phyloP scores from a whole-genome alignment of 768 basidiomycete genomes.

The Lactarius sanguifluus region DNA sequence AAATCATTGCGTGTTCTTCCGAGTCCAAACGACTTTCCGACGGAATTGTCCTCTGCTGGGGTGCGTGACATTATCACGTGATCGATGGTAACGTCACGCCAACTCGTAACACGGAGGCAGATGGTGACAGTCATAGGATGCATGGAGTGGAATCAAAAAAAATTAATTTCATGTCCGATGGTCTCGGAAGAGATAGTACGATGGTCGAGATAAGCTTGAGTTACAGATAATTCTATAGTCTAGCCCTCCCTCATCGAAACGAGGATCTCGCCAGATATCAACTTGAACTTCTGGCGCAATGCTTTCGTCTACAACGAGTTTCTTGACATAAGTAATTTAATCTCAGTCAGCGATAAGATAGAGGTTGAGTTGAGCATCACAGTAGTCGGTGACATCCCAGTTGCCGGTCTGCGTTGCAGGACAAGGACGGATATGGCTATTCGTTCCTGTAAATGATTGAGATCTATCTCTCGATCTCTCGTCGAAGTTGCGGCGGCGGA shows the following conservation, averaged over 20 bases:
- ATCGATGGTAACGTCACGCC: conserved; percentile 5
- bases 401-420: neutral
- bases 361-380: conserved; percentile 1
- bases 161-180: conserved; percentile 18
- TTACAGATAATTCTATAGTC: neutral
- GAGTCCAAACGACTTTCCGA: neutral
- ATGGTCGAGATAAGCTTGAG: conserved; percentile 20
- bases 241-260: conserved; percentile 3
- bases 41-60: neutral
- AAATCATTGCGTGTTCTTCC: conserved; percentile 13
- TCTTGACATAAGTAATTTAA: conserved; percentile 15
- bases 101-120: neutral
- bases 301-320: conserved; percentile 5
- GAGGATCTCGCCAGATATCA: conserved; percentile 10
- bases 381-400: neutral
- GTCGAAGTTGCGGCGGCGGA: conserved; percentile 9
- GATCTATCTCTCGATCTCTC: conserved; percentile 19
- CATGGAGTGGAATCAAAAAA: conserved; percentile 10
- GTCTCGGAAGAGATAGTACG: conserved; percentile 6
- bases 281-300: neutral
- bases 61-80: conserved; percentile 16
- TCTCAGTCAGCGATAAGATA: conserved; percentile 4
- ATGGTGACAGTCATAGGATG: neutral
- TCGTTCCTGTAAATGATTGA: neutral
- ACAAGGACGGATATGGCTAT: conserved; percentile 10